Conservation (phyloP, 176 grass and related monocot genomes). For the Lolium rigidum region DNA sequence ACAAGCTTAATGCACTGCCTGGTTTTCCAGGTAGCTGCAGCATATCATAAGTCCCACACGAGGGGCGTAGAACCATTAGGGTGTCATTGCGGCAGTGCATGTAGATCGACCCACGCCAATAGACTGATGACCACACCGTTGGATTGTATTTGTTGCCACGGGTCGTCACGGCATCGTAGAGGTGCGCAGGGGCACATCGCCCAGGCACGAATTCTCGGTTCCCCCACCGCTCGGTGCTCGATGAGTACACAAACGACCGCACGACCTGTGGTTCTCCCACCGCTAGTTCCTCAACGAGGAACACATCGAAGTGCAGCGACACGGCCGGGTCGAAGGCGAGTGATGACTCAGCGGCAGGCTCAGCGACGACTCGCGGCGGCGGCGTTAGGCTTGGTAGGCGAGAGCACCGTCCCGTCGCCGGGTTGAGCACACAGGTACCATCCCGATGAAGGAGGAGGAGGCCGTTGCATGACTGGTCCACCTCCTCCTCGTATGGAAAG, state of each 20-base stretch:
- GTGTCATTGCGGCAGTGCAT: background rate
- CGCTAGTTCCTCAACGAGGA: background rate
- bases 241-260: background rate
- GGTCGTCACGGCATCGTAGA: background rate
- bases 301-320: background rate
- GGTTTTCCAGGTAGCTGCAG: background rate
- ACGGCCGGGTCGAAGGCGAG: conserved; percentile 1
- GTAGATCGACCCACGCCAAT: background rate
- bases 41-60: background rate
- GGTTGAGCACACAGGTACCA: background rate
- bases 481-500: background rate
- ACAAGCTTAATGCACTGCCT: background rate
- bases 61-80: background rate
- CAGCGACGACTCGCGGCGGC: background rate
- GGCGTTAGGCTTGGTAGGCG: background rate
- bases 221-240: background rate
- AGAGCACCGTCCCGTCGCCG: background rate
- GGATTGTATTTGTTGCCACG: no score
- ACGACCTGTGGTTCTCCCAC: background rate
- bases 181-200: background rate
- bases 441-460: background rate
- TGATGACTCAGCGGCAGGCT: no score
- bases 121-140: background rate
- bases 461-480: background rate
- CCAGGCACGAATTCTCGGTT: background rate